Evolutionary conservation across 2,329 filamentous ascomycete species (phyloP), one percentile per base, ranked within the genome.

Genomic region (Cryphonectria radicalis): DNA sequence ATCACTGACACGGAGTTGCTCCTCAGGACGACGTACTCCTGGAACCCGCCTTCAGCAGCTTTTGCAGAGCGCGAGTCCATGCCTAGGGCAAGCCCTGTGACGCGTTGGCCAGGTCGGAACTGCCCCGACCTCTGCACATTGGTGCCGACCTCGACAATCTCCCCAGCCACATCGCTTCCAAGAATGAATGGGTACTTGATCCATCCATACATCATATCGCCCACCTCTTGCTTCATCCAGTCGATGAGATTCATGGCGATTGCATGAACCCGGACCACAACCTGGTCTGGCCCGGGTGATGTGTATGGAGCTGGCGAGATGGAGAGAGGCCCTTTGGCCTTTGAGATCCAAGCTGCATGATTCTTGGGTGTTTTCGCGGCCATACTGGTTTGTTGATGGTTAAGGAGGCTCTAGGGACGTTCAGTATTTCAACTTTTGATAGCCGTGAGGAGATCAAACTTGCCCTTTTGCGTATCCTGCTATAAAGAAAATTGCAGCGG

Each of bases 81-180:
- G 22, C 75, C 76, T 8, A 75, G 68, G n/a, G 76, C 74, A 11
- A 74, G 70, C 25, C 76, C 77, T 28, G 79, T 63, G 14, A 82
- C 79, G 17, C 80, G 77, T 71, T 82, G 80, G 3, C 81, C 81
- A 11, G 75, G 69, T 28, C 75, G 75, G 70, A 82, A 80, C 1
- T 74, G 67, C 25, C 32, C 32, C 17, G 55, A 59, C 14, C 35
- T 59, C 32, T 67, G 68, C 8, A 75, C 73, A 55, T 73, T 73
- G 3, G 73, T 40, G 22, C 80, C 80, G 32, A 81, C 75, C 59
- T 78, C 76, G 40, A 78, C 74, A 3, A 82, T 77, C 55, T 77
- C 76, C 22, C 81, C 80, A n/a, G 81, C 77, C 57, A 77, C 76
- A 72, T 78, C 81, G 42, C 67, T 71, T n/a, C 81, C 81, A 25